Base-by-base conservation (phyloP, 2,329 filamentous ascomycete species). In the Talaromyces atroroseus region DNA sequence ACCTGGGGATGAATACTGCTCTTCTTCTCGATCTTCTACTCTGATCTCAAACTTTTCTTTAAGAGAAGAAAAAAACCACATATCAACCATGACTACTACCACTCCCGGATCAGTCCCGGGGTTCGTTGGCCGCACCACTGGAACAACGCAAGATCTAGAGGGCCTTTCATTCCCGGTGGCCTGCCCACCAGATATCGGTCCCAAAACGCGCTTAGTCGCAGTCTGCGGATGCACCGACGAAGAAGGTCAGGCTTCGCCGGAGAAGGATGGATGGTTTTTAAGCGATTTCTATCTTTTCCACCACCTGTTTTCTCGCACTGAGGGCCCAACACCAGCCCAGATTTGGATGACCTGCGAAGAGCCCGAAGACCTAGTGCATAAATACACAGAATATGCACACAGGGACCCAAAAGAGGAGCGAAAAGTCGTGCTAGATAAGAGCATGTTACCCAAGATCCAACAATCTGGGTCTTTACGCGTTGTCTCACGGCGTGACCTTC, bases 371-470 rank as follows among this genome's bases (percentile, higher is more conserved):
- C 49, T 62, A 8, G 53, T 61, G 8, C 14, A 42, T 40, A 60
- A 61, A 47, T 61, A 61, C 48, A 26, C 16, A 11, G 57, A 58
- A 44, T 61, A 61, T 50, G 55, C 59, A 16, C 59, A 61, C 50
- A 58, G 61, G 5, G 49, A 58, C 52, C 11, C 29, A 2, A 8
- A 12, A 8, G 29, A 32, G 11, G 7, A 12, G 7, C 29, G 29
- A 12, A 23, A 52, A 48, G 26, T 62, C 26, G 61, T 62, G 20
- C 51, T 62, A 23, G 59, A 62, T 10, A 26, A 52, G 18, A 16
- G 29, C 24, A 38, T 59, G 21, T 42, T 60, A 16, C 23, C 47
- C 20, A 18, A 34, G 11, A 60, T 62, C 24, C 21, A 44, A 10
- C 24, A 34, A 26, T 38, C 48, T 23, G 40, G 46, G 23, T 59